These are phyloP conservation scores for Babesia ovata DNA, from an alignment of 169 alveolate genomes.

Conservation along the genomic window DNA sequence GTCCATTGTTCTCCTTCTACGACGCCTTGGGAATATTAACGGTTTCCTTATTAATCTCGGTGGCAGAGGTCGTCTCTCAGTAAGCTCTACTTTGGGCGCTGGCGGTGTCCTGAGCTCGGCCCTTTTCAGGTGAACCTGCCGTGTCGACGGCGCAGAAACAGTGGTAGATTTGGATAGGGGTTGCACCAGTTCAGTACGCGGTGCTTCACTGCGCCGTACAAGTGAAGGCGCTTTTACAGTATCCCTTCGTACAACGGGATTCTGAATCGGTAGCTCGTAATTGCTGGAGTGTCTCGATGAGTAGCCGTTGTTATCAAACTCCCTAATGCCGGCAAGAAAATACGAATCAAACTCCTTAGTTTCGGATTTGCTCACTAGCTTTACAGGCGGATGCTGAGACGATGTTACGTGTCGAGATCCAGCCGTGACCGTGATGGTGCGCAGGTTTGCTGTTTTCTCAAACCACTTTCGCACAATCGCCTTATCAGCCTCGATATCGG, in stretches of 20 bases:
- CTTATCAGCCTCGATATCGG: background rate
- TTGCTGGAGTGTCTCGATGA: background rate
- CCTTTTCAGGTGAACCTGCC: background rate
- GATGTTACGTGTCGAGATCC: background rate
- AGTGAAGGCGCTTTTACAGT: background rate
- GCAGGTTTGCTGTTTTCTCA: background rate
- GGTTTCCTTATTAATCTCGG: too few species aligned
- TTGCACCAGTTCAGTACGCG: background rate
- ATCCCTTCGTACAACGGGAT: background rate
- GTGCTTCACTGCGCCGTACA: background rate
- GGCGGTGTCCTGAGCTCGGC: background rate
- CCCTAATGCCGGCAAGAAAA: background rate
- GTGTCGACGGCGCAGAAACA: background rate
- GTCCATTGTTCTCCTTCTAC: background rate
- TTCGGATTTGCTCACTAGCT: background rate
- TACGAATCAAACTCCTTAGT: background rate
- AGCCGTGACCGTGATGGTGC: background rate
- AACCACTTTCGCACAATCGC: constrained; percentile 2
- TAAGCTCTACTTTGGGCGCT: background rate
- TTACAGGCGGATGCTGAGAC: background rate
- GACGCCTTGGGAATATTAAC: background rate
- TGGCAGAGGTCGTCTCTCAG: background rate
- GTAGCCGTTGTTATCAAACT: background rate
- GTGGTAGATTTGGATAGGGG: background rate
- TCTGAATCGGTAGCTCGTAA: background rate